A percentile compares a stretch with the other conserved stretches of the same genome.
Evolutionary conservation across 2,329 filamentous ascomycete species (phyloP).

Genomic region (Cercospora beticola): DNA sequence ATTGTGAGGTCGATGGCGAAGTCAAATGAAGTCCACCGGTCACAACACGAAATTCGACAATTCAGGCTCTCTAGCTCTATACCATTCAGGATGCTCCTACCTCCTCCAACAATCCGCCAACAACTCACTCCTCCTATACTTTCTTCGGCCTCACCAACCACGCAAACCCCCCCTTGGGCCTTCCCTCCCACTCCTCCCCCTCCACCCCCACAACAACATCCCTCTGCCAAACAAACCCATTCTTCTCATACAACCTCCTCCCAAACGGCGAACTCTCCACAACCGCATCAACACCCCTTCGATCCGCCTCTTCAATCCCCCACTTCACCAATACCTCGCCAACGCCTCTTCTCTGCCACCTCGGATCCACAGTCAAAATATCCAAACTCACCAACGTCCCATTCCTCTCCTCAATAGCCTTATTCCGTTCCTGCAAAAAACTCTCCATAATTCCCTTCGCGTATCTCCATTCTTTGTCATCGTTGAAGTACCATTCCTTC

Average conservation of each 20-base stretch:
- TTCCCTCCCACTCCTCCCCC: conserved; percentile 19
- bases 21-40: neutral
- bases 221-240: conserved; percentile 35
- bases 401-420: conserved; percentile 24
- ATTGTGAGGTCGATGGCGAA: neutral
- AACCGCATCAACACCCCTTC: conserved; percentile 31
- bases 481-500: neutral
- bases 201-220: conserved; percentile 23
- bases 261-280: conserved; percentile 36
- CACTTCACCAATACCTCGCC: conserved; percentile 34
- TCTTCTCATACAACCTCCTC: conserved; percentile 35
- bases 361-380: conserved; percentile 34
- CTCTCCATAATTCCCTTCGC: conserved; percentile 22
- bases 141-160: conserved; percentile 34
- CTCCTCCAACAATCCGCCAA: neutral
- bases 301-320: conserved; percentile 34
- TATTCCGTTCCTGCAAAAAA: conserved; percentile 29
- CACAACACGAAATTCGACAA: neutral
- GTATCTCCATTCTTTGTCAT: conserved; percentile 26
- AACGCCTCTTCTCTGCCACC: conserved; percentile 32
- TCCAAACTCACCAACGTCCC: conserved; percentile 35
- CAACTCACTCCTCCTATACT: neutral
- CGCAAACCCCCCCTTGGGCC: conserved; percentile 27
- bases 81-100: neutral
- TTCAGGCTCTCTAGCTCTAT: neutral